Percentiles rank a stretch among this genome's conserved stretches.
Conservation (phyloP, 345 rosid genomes). For the Cardamine chenopodiifolia region DNA sequence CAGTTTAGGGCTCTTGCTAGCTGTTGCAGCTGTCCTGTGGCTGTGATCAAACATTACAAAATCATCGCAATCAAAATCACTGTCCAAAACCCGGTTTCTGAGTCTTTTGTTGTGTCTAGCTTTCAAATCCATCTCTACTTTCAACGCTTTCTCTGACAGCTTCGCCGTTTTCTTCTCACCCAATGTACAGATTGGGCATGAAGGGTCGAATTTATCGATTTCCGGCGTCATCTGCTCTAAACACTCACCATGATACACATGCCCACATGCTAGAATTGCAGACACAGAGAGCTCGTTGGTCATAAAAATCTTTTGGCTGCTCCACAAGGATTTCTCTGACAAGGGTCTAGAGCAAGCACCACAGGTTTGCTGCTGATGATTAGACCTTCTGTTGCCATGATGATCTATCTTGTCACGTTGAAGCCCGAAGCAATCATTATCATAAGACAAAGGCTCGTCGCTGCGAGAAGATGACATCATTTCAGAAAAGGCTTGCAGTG, state of each 20-base stretch:
- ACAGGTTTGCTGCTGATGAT: constrained; percentile 71
- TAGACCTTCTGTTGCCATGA: constrained; percentile 49
- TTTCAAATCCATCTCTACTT: constrained; percentile 74
- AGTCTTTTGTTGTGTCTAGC: constrained; percentile 65
- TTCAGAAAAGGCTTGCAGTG: constrained; percentile 82
- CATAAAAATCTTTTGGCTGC: constrained; percentile 68
- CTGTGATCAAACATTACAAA: constrained; percentile 46
- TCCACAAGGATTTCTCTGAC: constrained; percentile 78
- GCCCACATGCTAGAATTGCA: constrained; percentile 86
- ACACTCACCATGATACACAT: constrained; percentile 95
- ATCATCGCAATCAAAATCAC: constrained; percentile 59
- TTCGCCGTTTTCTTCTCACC: constrained; percentile 77
- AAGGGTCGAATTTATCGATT: constrained; percentile 78
- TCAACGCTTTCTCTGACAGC: constrained; percentile 79
- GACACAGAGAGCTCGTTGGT: constrained; percentile 71
- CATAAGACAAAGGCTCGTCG: constrained; percentile 64
- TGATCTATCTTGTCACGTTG: constrained; percentile 53
- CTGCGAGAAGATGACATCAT: constrained; percentile 65
- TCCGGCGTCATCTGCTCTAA: constrained; percentile 87
- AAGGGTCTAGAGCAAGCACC: constrained; percentile 85
- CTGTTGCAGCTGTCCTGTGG: constrained; percentile 43
- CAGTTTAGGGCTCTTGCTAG: constrained; percentile 56
- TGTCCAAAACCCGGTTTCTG: constrained; percentile 66
- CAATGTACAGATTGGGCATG: constrained; percentile 89
- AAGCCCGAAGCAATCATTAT: constrained; percentile 55